Evolutionary conservation across 164 flowering plant genomes (phyloP).

Genomic region (Berberis vulgaris): DNA sequence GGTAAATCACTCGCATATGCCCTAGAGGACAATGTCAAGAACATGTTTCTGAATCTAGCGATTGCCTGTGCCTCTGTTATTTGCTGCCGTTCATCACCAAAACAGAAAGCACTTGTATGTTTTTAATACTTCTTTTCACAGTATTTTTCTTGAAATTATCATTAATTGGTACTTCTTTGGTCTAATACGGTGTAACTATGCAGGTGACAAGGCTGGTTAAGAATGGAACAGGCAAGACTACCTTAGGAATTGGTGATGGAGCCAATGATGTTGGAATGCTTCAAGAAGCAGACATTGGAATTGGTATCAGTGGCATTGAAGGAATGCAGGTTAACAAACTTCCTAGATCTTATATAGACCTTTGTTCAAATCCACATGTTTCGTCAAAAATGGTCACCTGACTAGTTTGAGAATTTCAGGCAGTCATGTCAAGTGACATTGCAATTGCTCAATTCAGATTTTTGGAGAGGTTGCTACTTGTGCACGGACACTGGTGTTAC

Average conservation of each 20-base stretch:
- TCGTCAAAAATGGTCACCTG: background rate
- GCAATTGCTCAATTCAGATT: constrained; percentile 92
- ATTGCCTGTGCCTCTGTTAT: constrained; percentile 86
- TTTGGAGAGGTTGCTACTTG: constrained; percentile 80
- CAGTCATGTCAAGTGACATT: constrained; percentile 96
- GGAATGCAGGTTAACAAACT: constrained; percentile 81
- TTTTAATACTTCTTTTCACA: background rate
- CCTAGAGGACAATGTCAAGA: constrained; percentile 55
- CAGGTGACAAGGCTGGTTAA: constrained; percentile 96
- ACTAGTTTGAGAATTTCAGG: constrained; percentile 33
- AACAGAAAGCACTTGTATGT: constrained; percentile 94
- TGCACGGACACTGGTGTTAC: constrained; percentile 99
- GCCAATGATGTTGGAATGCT: constrained; percentile 99
- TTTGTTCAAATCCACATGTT: too few species aligned
- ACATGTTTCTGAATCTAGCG: constrained; percentile 66
- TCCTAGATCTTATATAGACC: too few species aligned
- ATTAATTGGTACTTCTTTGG: background rate
- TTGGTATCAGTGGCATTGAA: constrained; percentile 97
- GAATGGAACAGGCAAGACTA: constrained; percentile 71
- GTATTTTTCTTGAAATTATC: background rate
- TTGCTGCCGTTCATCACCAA: constrained; percentile 97
- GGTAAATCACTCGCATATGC: constrained; percentile 95
- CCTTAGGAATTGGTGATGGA: constrained; percentile 95
- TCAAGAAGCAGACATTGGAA: constrained; percentile 98
- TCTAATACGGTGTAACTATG: constrained; percentile 5